A percentile compares a stretch with the other conserved stretches of the same genome.
phyloP scores from a whole-genome alignment of 805 yeast species.

The Ogataea sp. region DNA sequence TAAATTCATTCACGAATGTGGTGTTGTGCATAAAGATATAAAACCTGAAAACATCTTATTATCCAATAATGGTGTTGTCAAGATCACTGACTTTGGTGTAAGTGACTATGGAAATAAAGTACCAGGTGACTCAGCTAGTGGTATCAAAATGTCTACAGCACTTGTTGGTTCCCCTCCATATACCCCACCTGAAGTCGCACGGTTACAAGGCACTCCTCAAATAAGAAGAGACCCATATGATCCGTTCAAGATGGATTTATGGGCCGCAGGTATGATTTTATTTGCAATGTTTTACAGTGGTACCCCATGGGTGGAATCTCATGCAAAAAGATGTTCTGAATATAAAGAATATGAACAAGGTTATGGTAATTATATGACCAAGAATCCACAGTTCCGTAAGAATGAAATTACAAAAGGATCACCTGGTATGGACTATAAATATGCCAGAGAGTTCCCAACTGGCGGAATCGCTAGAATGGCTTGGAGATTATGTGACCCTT shows the following conservation, averaged over 20 bases:
- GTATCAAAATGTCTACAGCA: constrained; percentile 32
- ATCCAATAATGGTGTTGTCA: constrained; percentile 44
- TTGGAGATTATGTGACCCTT: constrained; percentile 71
- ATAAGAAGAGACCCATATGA: constrained; percentile 35
- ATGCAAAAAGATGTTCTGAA: constrained; percentile 27
- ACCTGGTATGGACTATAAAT: constrained; percentile 67
- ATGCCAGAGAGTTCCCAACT: constrained; percentile 56
- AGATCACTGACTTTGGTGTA: constrained; percentile 93
- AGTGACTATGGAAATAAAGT: constrained; percentile 58
- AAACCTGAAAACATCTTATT: constrained; percentile 90
- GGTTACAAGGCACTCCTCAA: constrained; percentile 29
- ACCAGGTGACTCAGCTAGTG: constrained; percentile 43
- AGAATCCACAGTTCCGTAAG: constrained; percentile 36
- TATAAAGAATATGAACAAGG: constrained; percentile 48
- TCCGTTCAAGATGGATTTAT: constrained; percentile 65
- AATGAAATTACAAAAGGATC: constrained; percentile 31
- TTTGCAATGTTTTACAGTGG: constrained; percentile 53
- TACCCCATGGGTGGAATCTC: constrained; percentile 54
- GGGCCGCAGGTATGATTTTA: constrained; percentile 69
- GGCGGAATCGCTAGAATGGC: constrained; percentile 64
- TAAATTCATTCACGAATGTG: constrained; percentile 58
- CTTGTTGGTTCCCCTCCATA: constrained; percentile 83
- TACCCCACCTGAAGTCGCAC: constrained; percentile 74
- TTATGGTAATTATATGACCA: constrained; percentile 28
- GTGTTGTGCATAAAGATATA: constrained; percentile 89